Evolutionary conservation across 192 early-diverging fungal genomes (phyloP), one percentile per base, ranked within the genome.

Genomic region (Podila verticillata): DNA sequence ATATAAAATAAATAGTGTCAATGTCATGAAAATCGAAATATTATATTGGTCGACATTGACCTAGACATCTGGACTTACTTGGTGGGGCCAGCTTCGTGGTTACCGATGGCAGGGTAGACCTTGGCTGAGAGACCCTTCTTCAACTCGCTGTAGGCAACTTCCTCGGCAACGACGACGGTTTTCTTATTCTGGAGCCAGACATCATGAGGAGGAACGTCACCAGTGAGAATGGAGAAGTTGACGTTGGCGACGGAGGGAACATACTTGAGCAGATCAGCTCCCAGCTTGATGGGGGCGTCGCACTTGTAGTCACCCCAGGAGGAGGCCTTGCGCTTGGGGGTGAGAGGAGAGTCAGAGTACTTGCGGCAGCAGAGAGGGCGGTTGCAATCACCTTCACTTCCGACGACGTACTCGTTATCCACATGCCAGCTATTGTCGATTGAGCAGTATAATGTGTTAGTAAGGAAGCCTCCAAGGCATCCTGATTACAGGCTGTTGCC

Each of bases 201-300:
- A 61, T 89, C 82, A 24, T 89, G 88, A 3, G 88, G 88, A 49
- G 87, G 86, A 15, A 89, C 59, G 69, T 89, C 88, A 39, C 88
- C 88, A 12, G 88, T 89, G 47, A 89, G 51, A n/a, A 89, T 84
- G 49, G 82, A 79, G 64, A 87, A 86, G 49, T 47, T 70, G 31
- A 84, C 72, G 24, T 86, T 64, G 44, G 72, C 81, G 19, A 82
- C 82, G 0, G 65, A 81, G 47, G 83, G 83, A 19, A 89, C 86
- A 48, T 69, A 77, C 35, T 85, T 73, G 19, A 89, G 65, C 59
- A 86, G 51, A 28, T 85, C 83, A 39, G 78, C 60, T n/a, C 84
- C 78, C 60, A 89, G 63, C 69, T 84, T 74, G 54, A 83, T 39
- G 39, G 88, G 84, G 4, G 85, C 68, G 65, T 88, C 87, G 26